Evolutionary conservation across 768 basidiomycete species (phyloP), one percentile per base, ranked within the genome.

Genomic region (Boletus barrowsii): DNA sequence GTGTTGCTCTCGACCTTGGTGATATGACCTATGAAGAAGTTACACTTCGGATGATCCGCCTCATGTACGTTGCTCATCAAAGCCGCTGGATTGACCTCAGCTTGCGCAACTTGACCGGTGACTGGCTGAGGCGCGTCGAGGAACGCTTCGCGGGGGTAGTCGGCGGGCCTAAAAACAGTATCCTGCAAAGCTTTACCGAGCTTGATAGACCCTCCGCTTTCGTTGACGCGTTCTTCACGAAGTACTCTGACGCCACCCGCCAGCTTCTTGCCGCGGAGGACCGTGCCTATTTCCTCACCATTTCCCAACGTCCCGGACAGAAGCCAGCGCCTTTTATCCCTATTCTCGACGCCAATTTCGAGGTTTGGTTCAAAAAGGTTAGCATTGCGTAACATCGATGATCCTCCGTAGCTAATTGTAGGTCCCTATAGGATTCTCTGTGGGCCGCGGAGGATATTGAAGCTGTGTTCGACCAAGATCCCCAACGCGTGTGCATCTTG

Each of bases 291-390:
- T 98, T 99, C 84, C 83, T 98, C 37, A 88, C 92, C 33, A 98
- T 99, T 65, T 79, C 92, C 22, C 96, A 99, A 72, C 83, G 97
- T 45, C 91, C 93, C 13, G 94, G 93, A 4, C 97, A 99, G 79
- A 99, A 98, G 74, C 97, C 97, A 2, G 96, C 88, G 8, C 97
- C 97, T 0, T 99, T 98, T 78, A 97, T 99, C 62, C 95, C 96
- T 5, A 86, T 99, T 30, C 82, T 98, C 48, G 95, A 98, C 68
- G 84, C 87, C 20, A 85, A 74, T 61, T 98, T 98, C 67, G 93
- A 95, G 69, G 94, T 98, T 48, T 99, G 97, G 97, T 98, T 99
- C 78, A 98, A 99, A 82, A 99, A 99, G 88, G 92, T 90, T 56
- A 39, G 78, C 58, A 41, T 35, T 30, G 6, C 14, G 18, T 5